Evolutionary conservation across 805 yeast species (phyloP).

Genomic region (Wickerhamiella domercqiae): DNA sequence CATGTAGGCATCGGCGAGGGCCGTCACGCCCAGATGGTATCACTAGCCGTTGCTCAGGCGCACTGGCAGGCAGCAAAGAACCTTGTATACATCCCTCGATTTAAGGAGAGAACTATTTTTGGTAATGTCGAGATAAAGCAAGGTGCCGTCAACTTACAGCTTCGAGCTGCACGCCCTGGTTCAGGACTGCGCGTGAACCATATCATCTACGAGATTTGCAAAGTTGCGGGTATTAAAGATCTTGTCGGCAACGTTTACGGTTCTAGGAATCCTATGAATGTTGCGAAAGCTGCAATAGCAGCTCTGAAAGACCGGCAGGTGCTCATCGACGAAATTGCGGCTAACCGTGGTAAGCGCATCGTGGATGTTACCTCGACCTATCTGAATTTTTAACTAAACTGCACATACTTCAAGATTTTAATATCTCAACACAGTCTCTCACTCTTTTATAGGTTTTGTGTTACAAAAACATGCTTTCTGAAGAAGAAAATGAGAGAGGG

Average conservation of each 20-base stretch:
- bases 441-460: too few species aligned
- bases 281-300: slow-evolving; percentile 75
- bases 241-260: slow-evolving; percentile 81
- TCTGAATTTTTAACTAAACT: slow-evolving; percentile 29
- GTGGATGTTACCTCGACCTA: slow-evolving; percentile 85
- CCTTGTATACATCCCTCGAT: slow-evolving; percentile 64
- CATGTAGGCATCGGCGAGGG: slow-evolving; percentile 94
- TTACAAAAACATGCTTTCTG: too few species aligned
- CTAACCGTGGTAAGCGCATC: slow-evolving; percentile 85
- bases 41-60: slow-evolving; percentile 68
- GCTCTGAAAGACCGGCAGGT: slow-evolving; percentile 63
- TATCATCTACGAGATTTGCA: slow-evolving; percentile 77
- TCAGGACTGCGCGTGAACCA: slow-evolving; percentile 87
- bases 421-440: too few species aligned
- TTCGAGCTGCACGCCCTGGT: slow-evolving; percentile 84
- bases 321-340: slow-evolving; percentile 74
- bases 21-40: slow-evolving; percentile 43
- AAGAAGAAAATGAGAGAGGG: too few species aligned
- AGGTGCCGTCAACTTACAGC: slow-evolving; percentile 70
- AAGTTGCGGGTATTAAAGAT: slow-evolving; percentile 87
- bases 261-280: slow-evolving; percentile 89
- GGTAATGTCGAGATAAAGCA: slow-evolving; percentile 70
- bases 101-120: slow-evolving; percentile 79
- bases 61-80: slow-evolving; percentile 90
- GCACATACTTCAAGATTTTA: background rate